Evolutionary conservation across 768 basidiomycete species (phyloP), one percentile per base, ranked within the genome.

Genomic region (Nidularia sp.): DNA sequence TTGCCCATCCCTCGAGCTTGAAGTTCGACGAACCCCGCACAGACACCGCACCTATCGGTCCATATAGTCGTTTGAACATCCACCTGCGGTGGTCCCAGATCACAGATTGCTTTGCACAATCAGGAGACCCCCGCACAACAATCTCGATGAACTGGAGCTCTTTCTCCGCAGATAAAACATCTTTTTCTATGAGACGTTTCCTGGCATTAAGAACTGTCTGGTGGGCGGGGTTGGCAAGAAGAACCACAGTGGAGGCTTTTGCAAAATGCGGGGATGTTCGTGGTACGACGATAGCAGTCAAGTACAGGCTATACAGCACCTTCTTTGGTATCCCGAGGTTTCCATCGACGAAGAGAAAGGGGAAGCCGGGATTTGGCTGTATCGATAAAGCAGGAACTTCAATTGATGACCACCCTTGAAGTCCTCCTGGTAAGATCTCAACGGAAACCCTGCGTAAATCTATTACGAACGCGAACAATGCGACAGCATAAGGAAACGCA

Each of bases 71-170:
- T 13, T 57, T 58, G 10, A 87, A 70, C 41, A 86, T 70, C 87
- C 86, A 88, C 57, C 80, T 77, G 33, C 88, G 77, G 60, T 90
- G 83, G 55, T 82, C 72, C 88, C 88, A 90, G 29, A 88, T 59
- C 29, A 83, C 75, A 1, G 83, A 82, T 58, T 86, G 78, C 66
- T 88, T 90, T 22, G 80, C 76, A 58, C 74, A 79, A 25, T 83
- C 77, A 4, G 69, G 74, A 42, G 75, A 75, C 22, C 80, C 77
- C 32, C 78, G 70, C 41, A 85, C 65, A 25, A 82, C 71, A 22
- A 70, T 65, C 33, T 70, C 71, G 34, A 74, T 66, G 47, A 77
- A 76, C 22, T 51, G 54, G 29, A 89, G 68, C 55, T 90, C 87
- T 34, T 64, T 54, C n/a, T 62, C 53, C 6, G 73, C 60, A 34